Conservation (phyloP, 306 rosid genomes). For the Crotalaria pallida region DNA sequence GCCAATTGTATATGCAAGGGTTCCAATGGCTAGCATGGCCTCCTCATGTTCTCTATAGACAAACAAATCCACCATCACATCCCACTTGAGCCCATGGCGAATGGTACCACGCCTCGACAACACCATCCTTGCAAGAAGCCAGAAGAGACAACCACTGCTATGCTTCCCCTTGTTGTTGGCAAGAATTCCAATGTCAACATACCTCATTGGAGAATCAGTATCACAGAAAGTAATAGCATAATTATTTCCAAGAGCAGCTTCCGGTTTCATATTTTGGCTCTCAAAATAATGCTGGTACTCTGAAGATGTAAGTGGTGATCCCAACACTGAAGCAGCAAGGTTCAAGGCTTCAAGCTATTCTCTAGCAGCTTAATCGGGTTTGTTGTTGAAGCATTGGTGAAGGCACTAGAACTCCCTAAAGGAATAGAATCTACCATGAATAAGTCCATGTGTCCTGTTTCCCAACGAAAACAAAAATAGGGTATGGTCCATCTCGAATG, state of each 20-base stretch:
- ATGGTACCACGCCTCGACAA: slow-evolving; percentile 78
- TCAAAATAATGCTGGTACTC: slow-evolving; percentile 73
- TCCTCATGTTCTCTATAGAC: too few species aligned
- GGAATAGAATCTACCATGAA: slow-evolving; percentile 45
- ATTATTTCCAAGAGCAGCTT: slow-evolving; percentile 84
- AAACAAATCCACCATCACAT: slow-evolving; percentile 97
- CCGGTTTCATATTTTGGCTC: slow-evolving; percentile 27
- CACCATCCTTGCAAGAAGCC: slow-evolving; percentile 92
- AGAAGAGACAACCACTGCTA: slow-evolving; percentile 85
- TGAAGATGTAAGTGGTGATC: slow-evolving; percentile 71
- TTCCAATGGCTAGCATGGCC: slow-evolving; percentile 96
- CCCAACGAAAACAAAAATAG: slow-evolving; percentile 73
- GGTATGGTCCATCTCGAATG: slow-evolving; percentile 81
- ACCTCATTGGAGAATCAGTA: slow-evolving; percentile 79
- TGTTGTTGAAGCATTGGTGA: slow-evolving; percentile 30
- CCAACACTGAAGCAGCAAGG: slow-evolving; percentile 43
- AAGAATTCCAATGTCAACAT: slow-evolving; percentile 90
- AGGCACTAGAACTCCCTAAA: slow-evolving; percentile 32
- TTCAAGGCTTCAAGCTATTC: slow-evolving; percentile 29
- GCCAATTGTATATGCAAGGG: slow-evolving; percentile 79
- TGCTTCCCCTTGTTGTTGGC: slow-evolving; percentile 94
- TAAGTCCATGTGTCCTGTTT: slow-evolving; percentile 30
- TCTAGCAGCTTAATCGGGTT: slow-evolving; percentile 28
- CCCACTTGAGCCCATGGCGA: slow-evolving; percentile 75
- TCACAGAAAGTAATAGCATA: slow-evolving; percentile 92